A percentile compares a stretch with the other conserved stretches of the same genome.
Conservation (phyloP, 331 rosid genomes). For the Quercus lobata region DNA sequence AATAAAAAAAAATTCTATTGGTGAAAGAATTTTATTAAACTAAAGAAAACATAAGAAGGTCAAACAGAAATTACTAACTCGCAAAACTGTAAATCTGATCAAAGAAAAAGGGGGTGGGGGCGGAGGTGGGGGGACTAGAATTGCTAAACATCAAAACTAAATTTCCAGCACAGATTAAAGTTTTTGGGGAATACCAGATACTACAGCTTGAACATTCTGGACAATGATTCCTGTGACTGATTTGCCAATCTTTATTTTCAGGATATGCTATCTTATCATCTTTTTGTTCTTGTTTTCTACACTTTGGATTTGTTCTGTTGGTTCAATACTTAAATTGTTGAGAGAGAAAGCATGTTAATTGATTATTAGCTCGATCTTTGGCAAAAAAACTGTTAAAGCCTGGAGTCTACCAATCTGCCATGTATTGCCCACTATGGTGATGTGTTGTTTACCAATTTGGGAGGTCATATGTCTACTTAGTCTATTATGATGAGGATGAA, state of each 20-base stretch:
- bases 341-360: background rate
- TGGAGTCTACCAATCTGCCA: background rate
- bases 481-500: background rate
- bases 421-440: background rate
- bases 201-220: no score
- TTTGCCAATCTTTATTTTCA: no score
- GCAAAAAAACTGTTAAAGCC: background rate
- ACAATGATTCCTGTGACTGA: no score
- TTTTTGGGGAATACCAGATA: no score
- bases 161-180: background rate
- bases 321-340: no score
- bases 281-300: no score
- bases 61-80: background rate
- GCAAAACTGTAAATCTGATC: background rate
- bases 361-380: conserved; percentile 9
- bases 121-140: background rate
- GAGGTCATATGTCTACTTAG: background rate
- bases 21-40: background rate
- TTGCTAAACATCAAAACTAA: background rate
- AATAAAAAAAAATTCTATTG: background rate
- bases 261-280: no score
- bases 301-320: no score
- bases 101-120: background rate
- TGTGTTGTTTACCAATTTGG: background rate
- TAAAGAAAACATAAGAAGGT: background rate